Conservation (phyloP, 371 early-diverging fungal genomes). For the Choanephora cucurbitarum region DNA sequence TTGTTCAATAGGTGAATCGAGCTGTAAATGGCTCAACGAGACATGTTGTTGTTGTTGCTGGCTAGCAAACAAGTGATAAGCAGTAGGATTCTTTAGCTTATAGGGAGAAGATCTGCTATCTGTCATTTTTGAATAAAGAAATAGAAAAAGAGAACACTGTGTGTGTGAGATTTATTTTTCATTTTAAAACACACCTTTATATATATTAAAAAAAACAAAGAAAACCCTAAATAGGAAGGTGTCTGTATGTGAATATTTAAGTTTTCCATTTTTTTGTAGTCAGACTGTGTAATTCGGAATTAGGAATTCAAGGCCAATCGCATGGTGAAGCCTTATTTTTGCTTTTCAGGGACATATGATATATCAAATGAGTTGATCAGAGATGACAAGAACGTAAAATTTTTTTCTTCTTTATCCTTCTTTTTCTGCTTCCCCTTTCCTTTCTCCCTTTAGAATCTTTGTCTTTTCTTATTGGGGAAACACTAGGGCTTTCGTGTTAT, state of each 20-base stretch:
- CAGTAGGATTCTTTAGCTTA: conserved; percentile 31
- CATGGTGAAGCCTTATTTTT: neutral
- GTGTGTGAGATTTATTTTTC: neutral
- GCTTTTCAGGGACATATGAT: conserved; percentile 13
- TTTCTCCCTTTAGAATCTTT: too few species aligned
- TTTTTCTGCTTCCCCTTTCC: neutral
- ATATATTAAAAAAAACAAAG: neutral
- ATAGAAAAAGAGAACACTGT: too few species aligned
- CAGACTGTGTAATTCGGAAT: neutral
- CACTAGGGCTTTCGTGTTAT: too few species aligned
- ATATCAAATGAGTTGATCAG: conserved; percentile 12
- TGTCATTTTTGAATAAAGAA: conserved; percentile 6
- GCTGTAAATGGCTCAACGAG: neutral
- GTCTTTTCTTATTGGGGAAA: too few species aligned
- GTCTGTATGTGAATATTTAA: too few species aligned
- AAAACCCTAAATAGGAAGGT: too few species aligned
- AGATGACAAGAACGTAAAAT: neutral
- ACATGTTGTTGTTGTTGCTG: conserved; percentile 13
- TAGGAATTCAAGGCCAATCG: neutral
- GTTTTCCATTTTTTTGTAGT: too few species aligned
- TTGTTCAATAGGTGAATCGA: conserved; percentile 10
- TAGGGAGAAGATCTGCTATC: conserved; percentile 9
- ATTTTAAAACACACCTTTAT: neutral
- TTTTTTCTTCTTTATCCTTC: neutral
- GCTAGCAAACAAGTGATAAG: conserved; percentile 29